These are phyloP conservation scores for Picochlorum sp. DNA, from an alignment of 139 green algal species.

Conservation along the genomic window DNA sequence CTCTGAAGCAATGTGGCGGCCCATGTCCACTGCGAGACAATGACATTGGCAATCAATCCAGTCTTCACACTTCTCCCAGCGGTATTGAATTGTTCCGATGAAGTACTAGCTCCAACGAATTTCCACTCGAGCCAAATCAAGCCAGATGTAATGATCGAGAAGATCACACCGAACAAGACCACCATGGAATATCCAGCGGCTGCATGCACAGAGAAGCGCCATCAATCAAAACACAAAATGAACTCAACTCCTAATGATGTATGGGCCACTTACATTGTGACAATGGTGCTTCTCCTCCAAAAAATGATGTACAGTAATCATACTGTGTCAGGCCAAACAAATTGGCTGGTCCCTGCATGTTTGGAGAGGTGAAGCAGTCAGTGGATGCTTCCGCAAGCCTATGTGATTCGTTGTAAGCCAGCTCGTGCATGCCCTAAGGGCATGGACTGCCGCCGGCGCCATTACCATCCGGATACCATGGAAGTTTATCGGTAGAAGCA, in stretches of 20 bases:
- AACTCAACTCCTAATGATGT: too few species aligned
- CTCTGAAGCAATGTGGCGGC: constrained; percentile 52
- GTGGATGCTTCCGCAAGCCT: too few species aligned
- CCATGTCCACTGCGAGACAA: constrained; percentile 42
- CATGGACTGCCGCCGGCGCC: too few species aligned
- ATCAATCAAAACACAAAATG: background rate
- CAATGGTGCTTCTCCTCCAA: constrained; percentile 14
- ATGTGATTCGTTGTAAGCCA: too few species aligned
- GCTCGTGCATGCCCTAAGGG: too few species aligned
- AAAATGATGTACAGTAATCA: constrained; percentile 22
- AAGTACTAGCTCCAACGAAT: constrained; percentile 21
- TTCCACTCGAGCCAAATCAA: constrained; percentile 16
- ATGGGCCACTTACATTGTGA: constrained; percentile 5
- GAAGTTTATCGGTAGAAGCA: too few species aligned
- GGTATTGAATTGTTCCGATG: constrained; percentile 41
- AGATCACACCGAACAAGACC: constrained; percentile 19
- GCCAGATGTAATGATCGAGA: constrained; percentile 18
- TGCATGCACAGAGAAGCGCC: background rate
- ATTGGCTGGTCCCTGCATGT: constrained; percentile 4
- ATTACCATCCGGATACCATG: too few species aligned
- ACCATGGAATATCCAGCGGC: constrained; percentile 14
- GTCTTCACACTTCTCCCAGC: constrained; percentile 40
- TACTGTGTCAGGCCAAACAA: constrained; percentile 20
- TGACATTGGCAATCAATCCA: constrained; percentile 35
- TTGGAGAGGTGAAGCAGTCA: background rate